These are phyloP conservation scores for Macrocybe gigantea DNA, from an alignment of 768 basidiomycete species.

Conservation along the genomic window DNA sequence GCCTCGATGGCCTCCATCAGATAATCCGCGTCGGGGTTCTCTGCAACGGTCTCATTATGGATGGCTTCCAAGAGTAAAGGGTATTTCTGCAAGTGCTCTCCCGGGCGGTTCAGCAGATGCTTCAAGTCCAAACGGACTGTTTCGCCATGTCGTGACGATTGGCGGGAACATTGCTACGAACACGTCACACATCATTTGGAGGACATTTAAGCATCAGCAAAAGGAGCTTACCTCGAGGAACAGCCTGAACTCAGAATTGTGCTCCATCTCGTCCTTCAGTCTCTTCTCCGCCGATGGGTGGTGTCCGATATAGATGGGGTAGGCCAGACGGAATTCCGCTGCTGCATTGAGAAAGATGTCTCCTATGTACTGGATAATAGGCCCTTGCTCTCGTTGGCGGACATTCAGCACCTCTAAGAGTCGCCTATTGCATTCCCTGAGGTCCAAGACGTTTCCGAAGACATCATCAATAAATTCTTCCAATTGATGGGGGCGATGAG, in stretches of 20 bases:
- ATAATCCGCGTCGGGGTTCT: constrained; percentile 80
- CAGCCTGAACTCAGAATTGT: constrained; percentile 72
- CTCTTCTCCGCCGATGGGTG: constrained; percentile 82
- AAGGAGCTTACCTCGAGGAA: constrained; percentile 71
- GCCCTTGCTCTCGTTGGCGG: constrained; percentile 79
- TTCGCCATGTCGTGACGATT: constrained; percentile 32
- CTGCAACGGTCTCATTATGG: constrained; percentile 72
- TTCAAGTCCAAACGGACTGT: constrained; percentile 56
- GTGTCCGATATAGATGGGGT: constrained; percentile 82
- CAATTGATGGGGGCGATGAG: constrained; percentile 46
- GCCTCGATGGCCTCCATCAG: constrained; percentile 78
- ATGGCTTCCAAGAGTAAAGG: constrained; percentile 84
- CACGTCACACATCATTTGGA: background rate
- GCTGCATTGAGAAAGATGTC: constrained; percentile 87
- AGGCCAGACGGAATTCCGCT: constrained; percentile 80
- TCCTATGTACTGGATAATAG: constrained; percentile 80
- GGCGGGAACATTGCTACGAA: constrained; percentile 35
- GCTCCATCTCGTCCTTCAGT: constrained; percentile 80
- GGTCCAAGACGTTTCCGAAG: constrained; percentile 82
- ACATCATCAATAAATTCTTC: constrained; percentile 87
- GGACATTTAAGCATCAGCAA: background rate
- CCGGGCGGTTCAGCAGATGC: constrained; percentile 72
- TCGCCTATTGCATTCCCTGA: constrained; percentile 78
- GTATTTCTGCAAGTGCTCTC: constrained; percentile 80
- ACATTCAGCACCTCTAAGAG: constrained; percentile 85